Evolutionary conservation across 495 filamentous ascomycete genomes (phyloP), one percentile per base, ranked within the genome.

Genomic region (Choiromyces venosus): DNA sequence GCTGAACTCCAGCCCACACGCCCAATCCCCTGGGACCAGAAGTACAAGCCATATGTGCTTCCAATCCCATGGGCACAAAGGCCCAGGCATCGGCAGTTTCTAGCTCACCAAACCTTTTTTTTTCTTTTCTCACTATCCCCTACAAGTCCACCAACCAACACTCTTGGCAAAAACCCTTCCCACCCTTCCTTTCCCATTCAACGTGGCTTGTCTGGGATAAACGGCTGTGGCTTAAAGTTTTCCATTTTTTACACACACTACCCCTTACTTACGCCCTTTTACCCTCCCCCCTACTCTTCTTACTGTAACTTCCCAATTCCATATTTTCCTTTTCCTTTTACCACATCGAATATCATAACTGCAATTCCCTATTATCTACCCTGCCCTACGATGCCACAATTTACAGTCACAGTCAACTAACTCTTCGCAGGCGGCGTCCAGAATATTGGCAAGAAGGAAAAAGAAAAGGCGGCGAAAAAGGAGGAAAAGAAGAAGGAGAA

Each of bases 401-500:
- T n/a, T n/a, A n/a, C n/a, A n/a, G n/a, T n/a, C n/a, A n/a, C n/a
- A n/a, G n/a, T n/a, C n/a, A 61, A 40, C 25, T 70, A 37, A 71
- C 38, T n/a, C 44, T 56, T 52, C 29, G 16, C 29, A 89, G 87
- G 85, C 19, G 87, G 87, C 12, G 84, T 87, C 0, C 86, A 88
- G 80, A 89, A 89, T 76, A 81, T 84, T 46, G 82, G 84, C 70
- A 84, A 83, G 65, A 83, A 82, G 67, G 80, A 81, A 39, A 79
- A 82, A 18, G 84, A 85, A 44, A 88, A 86, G 74, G 85, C 87
- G 4, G 85, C 85, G 52, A 84, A 87, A 46, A 73, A 83, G 82
- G 71, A 85, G 0, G 84, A 85, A 18, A 36, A 66, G 37, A 87
- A 87, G 69, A 85, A 86, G 74, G 84, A 84, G 21, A 89, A 87